phyloP scores from a whole-genome alignment of 768 basidiomycete species.

The Rhizopogon rudus region DNA sequence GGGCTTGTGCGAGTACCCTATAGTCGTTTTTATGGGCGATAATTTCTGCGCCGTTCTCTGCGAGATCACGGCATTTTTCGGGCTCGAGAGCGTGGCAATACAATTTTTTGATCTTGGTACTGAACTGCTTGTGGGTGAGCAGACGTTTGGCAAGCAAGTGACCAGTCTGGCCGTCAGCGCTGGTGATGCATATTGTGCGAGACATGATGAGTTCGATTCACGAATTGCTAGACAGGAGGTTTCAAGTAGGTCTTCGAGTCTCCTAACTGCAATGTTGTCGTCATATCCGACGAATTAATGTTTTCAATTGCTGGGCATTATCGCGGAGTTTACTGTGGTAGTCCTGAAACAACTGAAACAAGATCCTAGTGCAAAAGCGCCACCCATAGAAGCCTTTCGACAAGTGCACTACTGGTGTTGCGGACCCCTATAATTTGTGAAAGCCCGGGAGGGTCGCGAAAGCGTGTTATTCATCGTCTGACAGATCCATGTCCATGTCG shows the following conservation, averaged over 20 bases:
- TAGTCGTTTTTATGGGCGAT: background rate
- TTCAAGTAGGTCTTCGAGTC: background rate
- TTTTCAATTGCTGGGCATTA: background rate
- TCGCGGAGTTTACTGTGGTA: background rate
- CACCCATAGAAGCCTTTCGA: no score
- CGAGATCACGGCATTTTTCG: background rate
- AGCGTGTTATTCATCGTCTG: conserved; percentile 16
- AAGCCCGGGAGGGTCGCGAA: background rate
- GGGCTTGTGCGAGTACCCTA: background rate
- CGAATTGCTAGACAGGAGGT: background rate
- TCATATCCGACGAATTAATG: background rate
- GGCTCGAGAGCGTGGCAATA: background rate
- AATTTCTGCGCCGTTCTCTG: background rate
- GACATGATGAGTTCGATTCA: conserved; percentile 1
- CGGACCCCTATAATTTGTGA: background rate
- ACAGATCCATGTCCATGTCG: conserved; percentile 24
- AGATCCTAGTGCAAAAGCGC: no score
- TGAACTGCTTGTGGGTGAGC: conserved; percentile 10
- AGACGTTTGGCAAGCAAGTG: conserved; percentile 25
- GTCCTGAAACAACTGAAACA: no score
- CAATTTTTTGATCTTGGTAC: conserved; percentile 8
- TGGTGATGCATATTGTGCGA: conserved; percentile 23
- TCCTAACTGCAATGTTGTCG: background rate
- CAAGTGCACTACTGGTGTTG: no score
- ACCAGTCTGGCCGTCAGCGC: conserved; percentile 28